A percentile compares a stretch with the other conserved stretches of the same genome.
Conservation (phyloP, 208 protist genomes). For the Hexamita inflata region DNA sequence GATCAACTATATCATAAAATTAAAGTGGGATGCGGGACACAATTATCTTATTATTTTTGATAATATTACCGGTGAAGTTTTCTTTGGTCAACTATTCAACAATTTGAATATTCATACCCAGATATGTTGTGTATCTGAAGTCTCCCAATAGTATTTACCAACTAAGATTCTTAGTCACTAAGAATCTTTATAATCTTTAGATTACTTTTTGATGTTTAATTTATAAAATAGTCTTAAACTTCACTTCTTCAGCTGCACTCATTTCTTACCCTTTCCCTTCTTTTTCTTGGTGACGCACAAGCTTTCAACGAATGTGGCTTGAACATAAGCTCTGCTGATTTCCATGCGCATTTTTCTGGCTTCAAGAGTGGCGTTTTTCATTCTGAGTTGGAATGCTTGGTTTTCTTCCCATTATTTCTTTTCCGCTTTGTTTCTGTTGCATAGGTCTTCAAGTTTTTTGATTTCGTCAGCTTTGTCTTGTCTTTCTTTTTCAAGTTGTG, state of each 20-base stretch:
- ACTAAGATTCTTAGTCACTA: too few species aligned
- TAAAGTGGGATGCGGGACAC: too few species aligned
- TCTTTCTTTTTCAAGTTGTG: constrained; percentile 18
- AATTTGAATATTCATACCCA: too few species aligned
- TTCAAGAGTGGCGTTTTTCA: background rate
- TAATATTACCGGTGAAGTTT: too few species aligned
- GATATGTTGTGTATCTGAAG: too few species aligned
- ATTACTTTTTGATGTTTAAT: too few species aligned
- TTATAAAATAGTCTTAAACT: too few species aligned
- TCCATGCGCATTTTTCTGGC: constrained; percentile 18
- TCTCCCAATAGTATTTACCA: too few species aligned
- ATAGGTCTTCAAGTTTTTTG: constrained; percentile 13
- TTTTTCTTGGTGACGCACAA: constrained; percentile 20
- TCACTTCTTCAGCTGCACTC: constrained; percentile 26
- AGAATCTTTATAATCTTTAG: too few species aligned
- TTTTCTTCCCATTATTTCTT: constrained; percentile 32
- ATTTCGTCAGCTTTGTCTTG: constrained; percentile 26
- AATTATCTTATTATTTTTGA: too few species aligned
- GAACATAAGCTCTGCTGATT: background rate
- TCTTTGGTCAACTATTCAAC: too few species aligned
- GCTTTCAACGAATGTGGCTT: background rate
- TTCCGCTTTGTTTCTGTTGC: constrained; percentile 30
- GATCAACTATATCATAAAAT: too few species aligned
- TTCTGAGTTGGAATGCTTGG: background rate
- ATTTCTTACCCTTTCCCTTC: constrained; percentile 27